A percentile compares a stretch with the other conserved stretches of the same genome.
phyloP scores from a whole-genome alignment of 164 flowering plant genomes.

The Cinnamomum chago region DNA sequence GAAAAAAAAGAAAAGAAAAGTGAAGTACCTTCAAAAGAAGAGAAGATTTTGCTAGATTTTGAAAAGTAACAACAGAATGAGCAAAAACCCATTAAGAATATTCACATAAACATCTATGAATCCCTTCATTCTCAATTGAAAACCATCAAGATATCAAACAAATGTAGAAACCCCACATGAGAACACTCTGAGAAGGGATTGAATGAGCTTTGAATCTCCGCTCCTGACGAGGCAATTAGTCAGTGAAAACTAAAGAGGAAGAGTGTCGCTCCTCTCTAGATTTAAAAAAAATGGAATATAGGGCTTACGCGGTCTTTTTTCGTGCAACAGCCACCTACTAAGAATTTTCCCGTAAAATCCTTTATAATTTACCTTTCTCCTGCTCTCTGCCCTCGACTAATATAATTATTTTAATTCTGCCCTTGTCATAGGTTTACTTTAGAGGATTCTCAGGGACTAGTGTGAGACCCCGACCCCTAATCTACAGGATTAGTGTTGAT shows the following conservation, averaged over 20 bases:
- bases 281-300: too few relatives aligned
- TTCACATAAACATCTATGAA: not conserved
- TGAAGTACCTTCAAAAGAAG: not conserved
- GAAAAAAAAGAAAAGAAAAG: not conserved
- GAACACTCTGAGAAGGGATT: not conserved
- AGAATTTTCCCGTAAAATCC: too few relatives aligned
- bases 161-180: not conserved
- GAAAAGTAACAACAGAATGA: not conserved
- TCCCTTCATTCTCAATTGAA: not conserved
- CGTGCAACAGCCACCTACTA: too few relatives aligned
- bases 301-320: too few relatives aligned
- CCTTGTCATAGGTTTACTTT: too few relatives aligned
- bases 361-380: too few relatives aligned
- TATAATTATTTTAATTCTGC: too few relatives aligned
- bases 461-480: too few relatives aligned
- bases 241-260: not conserved
- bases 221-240: not conserved
- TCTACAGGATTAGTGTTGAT: too few relatives aligned
- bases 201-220: not conserved
- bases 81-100: conserved; percentile 5
- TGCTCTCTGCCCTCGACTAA: too few relatives aligned
- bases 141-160: not conserved
- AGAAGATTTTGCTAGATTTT: not conserved
- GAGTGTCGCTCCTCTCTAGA: too few relatives aligned
- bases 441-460: too few relatives aligned